Evolutionary conservation across 73 alveolate species (phyloP).

Genomic region (Uronychia binucleata): DNA sequence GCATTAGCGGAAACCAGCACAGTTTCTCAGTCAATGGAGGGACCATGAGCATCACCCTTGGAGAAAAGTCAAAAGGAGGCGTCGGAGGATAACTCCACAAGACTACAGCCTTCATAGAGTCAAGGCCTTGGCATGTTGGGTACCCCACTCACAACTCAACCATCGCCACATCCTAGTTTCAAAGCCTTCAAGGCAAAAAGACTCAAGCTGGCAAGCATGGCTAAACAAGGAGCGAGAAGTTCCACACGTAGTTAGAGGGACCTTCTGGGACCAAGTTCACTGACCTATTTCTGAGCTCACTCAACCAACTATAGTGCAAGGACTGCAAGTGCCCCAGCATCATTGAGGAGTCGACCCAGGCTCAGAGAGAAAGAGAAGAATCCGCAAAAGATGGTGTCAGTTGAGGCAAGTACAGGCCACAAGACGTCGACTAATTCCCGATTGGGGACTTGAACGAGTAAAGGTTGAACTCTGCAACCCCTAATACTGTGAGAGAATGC

Average conservation of each 20-base stretch:
- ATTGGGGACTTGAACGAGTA: neutral
- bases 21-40: too few relatives aligned
- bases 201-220: too few relatives aligned
- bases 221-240: neutral
- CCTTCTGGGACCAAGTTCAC: neutral
- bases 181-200: too few relatives aligned
- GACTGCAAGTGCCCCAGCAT: neutral
- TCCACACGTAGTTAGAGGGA: neutral
- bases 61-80: neutral
- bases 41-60: too few relatives aligned
- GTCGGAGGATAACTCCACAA: too few relatives aligned
- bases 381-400: too few relatives aligned
- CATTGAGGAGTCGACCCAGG: neutral
- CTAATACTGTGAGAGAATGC: neutral
- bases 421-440: neutral
- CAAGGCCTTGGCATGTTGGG: neutral
- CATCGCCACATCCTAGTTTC: neutral
- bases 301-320: neutral
- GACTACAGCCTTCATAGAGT: too few relatives aligned
- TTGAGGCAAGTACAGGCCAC: too few relatives aligned
- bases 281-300: neutral
- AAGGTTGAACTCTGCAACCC: neutral
- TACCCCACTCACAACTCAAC: neutral
- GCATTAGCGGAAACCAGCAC: too few relatives aligned
- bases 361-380: neutral